Evolutionary conservation across 1,284 basidiomycete species (phyloP), one percentile per base, ranked within the genome.

Genomic region (Pyrrhoderma lamaoense): DNA sequence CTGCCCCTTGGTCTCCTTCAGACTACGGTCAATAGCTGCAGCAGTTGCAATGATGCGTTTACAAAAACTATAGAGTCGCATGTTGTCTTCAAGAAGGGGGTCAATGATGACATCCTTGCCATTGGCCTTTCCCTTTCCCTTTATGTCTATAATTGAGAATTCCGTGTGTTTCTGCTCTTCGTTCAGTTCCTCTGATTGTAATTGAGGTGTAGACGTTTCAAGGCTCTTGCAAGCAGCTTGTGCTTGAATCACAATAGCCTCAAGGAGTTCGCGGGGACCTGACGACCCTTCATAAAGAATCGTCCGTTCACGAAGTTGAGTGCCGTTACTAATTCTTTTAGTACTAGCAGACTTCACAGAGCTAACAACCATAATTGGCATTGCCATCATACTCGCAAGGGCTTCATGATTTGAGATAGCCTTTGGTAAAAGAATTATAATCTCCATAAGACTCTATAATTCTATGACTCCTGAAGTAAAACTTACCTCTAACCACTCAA

Each of bases 311-410:
- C 85, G 80, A 42, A 80, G 72, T 5, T 74, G 70, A 3, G 73
- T 66, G 38, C 67, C 64, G 52, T 69, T 73, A 5, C 66, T 53
- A 14, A 70, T 61, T 53, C 74, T 79, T 69, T 76, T 80, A 4
- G 77, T 70, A 11, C 71, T 70, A 11, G 81, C 68, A 2, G 75
- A 70, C 63, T 84, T 86, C 25, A 81, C 75, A n/a, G 82, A 83
- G 2, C 76, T 69, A 18, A 80, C 76, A 2, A 86, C 80, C 91
- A 94, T 94, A 62, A 91, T 91, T 1, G 92, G 91, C 90, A 93
- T 94, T 0, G 87, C 92, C 79, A 95, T 89, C 87, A 94, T 93
- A 58, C 86, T 89, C 2, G 90, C 89, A 23, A 94, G 68, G 2
- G 89, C 84, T 71, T 94, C 92, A 58, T 95, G 91, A 59, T 83